These are phyloP conservation scores for Parastagonospora avenae DNA, from an alignment of 2,329 filamentous ascomycete species.

Conservation along the genomic window DNA sequence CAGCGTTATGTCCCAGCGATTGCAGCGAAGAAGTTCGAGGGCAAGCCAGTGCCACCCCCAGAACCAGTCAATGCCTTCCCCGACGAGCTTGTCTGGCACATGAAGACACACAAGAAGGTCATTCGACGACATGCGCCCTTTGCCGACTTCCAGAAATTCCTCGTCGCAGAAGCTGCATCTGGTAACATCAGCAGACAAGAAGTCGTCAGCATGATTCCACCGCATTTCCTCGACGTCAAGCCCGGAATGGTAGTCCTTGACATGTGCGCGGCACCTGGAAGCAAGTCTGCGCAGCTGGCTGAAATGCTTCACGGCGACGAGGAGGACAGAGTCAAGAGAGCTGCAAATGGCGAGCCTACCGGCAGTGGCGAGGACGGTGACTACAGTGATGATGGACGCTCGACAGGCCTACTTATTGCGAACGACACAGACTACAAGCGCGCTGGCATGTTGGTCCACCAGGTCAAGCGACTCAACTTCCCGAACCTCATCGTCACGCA, in stretches of 20 bases:
- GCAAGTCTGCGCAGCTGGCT: conserved; percentile 93
- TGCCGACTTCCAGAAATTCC: conserved; percentile 93
- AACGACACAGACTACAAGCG: conserved; percentile 98
- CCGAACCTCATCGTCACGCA: conserved; percentile 97
- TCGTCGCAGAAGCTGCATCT: conserved; percentile 95
- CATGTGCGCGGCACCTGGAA: conserved; percentile 94
- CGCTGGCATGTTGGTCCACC: conserved; percentile 95
- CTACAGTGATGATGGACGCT: conserved; percentile 77
- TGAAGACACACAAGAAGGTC: conserved; percentile 97
- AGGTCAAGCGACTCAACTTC: conserved; percentile 95
- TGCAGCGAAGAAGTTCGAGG: conserved; percentile 81
- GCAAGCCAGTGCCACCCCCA: conserved; percentile 79
- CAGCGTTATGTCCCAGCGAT: conserved; percentile 91
- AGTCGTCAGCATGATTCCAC: conserved; percentile 98
- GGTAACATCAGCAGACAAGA: conserved; percentile 98
- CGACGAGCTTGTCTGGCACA: conserved; percentile 92
- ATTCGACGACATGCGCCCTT: conserved; percentile 93
- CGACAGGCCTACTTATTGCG: conserved; percentile 89
- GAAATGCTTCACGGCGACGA: conserved; percentile 94
- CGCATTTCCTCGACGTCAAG: conserved; percentile 85
- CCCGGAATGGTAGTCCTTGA: conserved; percentile 94
- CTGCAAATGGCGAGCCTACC: conserved; percentile 66
- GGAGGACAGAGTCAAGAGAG: conserved; percentile 79
- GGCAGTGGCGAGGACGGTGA: conserved; percentile 59
- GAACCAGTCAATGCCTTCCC: conserved; percentile 89